Base-by-base conservation (phyloP, 1,284 basidiomycete species). In the Peniophora sp. region DNA sequence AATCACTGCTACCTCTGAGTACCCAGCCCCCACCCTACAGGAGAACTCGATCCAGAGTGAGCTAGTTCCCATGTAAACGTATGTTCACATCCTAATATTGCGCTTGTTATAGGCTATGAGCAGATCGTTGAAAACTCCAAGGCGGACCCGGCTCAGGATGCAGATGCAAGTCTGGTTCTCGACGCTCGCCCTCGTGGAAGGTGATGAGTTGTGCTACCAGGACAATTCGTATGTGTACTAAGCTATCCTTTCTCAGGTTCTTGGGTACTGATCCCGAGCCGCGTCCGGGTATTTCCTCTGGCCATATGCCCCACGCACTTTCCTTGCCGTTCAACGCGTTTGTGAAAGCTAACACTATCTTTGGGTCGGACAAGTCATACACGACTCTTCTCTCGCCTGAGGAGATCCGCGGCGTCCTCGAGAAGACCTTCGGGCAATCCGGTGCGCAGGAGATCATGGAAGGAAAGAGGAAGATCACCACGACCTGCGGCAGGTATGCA, bases 231-330 rank as follows among this genome's bases (percentile, higher is more conserved):
- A 35, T 32, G 22, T 10, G 14, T 16, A 11, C 32, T 16, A 10
- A 32, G 12, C 24, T 20, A 16, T 45, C 23, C 16, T 24, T 34
- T 1, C 39, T 12, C 55, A 92, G 91, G 55, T 96, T 79, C 63
- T 70, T 79, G 16, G 96, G 95, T 22, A 75, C 74, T 24, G 86
- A 86, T 46, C 89, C 93, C 6, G 97, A 99, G 66, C 97, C 97
- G 3, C 81, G 96, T 17, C 79, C 90, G 1, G 87, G 86, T 8
- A 73, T 99, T 47, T 79, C 90, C 9, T 92, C 90, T 0, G 97
- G 97, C 0, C 97, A 99, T 66, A 96, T 99, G 54, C 96, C 96
- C 0, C 69, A 86, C 65, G 89, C 94, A 0, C 72, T 83, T 58
- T 89, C 91, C 0, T 73, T 98, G 16, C 92, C 96, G 2, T 98